phyloP scores from a whole-genome alignment of 2,329 filamentous ascomycete species.

The Stylonectria norvegica region DNA sequence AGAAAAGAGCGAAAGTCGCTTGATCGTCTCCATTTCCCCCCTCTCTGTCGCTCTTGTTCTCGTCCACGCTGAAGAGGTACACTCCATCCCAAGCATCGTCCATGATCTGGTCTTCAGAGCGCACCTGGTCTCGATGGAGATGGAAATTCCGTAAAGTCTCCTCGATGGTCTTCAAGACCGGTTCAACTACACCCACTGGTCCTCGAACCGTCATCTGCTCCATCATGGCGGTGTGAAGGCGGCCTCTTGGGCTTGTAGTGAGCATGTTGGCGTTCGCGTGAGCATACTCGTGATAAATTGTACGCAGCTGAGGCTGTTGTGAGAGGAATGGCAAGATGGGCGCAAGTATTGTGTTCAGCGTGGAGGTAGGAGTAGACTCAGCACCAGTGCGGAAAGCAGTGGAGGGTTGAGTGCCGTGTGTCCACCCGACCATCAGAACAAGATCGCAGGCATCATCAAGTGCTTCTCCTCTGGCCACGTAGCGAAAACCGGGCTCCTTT shows the following conservation, averaged over 20 bases:
- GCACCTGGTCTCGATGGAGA: background rate
- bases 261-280: background rate
- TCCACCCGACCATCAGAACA: constrained; percentile 2
- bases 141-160: background rate
- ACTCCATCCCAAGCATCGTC: background rate
- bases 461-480: constrained; percentile 1
- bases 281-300: background rate
- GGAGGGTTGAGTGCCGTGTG: background rate
- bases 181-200: background rate
- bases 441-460: constrained; percentile 1
- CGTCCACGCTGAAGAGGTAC: no score
- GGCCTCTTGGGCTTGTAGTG: background rate
- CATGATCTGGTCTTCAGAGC: background rate
- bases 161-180: background rate
- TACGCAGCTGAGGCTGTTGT: background rate
- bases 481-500: constrained; percentile 1
- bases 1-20: background rate
- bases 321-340: background rate
- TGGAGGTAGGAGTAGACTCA: no score
- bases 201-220: background rate
- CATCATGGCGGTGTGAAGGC: background rate
- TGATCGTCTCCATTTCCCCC: no score
- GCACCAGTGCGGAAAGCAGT: background rate
- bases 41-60: no score
- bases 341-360: no score